phyloP scores from a whole-genome alignment of 768 basidiomycete genomes.

The Sporobolomyces pararoseus region DNA sequence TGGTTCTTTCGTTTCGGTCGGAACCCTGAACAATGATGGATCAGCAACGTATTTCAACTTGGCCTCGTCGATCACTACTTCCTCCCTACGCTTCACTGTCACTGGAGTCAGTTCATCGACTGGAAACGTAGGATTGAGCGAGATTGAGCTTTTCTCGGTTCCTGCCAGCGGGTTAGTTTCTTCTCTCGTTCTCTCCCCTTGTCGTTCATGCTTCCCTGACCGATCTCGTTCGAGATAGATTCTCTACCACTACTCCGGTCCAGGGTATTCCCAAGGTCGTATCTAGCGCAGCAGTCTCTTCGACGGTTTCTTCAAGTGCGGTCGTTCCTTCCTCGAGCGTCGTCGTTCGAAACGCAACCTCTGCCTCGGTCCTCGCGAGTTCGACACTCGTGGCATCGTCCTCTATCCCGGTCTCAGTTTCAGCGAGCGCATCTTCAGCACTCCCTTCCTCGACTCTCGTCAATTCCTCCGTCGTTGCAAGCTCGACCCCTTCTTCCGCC shows the following conservation, averaged over 20 bases:
- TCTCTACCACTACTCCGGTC: slow-evolving; percentile 6
- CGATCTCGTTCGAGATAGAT: not conserved
- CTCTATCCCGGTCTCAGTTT: too few species aligned
- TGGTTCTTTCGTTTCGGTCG: slow-evolving; percentile 26
- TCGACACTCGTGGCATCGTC: too few species aligned
- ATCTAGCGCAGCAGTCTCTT: not conserved
- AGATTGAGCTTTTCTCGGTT: slow-evolving; percentile 24
- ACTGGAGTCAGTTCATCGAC: slow-evolving; percentile 1
- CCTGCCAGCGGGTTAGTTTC: not conserved
- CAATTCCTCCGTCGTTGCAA: slow-evolving; percentile 2
- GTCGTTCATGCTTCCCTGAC: too few species aligned
- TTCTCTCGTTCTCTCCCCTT: not conserved
- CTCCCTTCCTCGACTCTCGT: too few species aligned
- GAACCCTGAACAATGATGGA: slow-evolving; percentile 31
- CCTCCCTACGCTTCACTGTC: not conserved
- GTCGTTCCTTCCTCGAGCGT: not conserved
- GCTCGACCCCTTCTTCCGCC: too few species aligned
- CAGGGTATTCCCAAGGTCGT: not conserved
- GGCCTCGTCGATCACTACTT: not conserved
- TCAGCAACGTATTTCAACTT: slow-evolving; percentile 27
- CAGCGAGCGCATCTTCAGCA: too few species aligned
- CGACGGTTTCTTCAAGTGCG: not conserved
- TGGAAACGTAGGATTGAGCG: slow-evolving; percentile 1
- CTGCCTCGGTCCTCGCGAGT: not conserved
- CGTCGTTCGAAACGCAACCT: not conserved